These are phyloP conservation scores for Mycosphaerelloides madeirae DNA, from an alignment of 2,329 filamentous ascomycete species.

Conservation along the genomic window DNA sequence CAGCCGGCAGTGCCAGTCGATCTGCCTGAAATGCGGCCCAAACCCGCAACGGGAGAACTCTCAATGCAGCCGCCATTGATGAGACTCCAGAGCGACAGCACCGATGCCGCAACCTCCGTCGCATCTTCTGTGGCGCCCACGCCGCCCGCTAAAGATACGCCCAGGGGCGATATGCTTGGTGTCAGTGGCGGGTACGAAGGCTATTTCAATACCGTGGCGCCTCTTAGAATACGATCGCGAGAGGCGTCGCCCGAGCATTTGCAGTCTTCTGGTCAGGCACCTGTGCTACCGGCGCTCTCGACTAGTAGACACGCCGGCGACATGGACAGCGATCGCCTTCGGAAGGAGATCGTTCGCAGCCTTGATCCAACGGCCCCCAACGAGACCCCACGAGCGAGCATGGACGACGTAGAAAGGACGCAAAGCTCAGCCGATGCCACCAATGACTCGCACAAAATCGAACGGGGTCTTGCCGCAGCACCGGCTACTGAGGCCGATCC, in stretches of 20 bases:
- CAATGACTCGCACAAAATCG: constrained; percentile 19
- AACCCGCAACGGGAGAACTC: constrained; percentile 18
- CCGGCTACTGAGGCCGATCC: constrained; percentile 17
- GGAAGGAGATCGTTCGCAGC: constrained; percentile 70
- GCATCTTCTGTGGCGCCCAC: constrained; percentile 37
- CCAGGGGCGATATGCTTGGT: constrained; percentile 25
- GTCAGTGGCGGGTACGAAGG: constrained; percentile 3
- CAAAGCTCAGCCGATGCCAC: constrained; percentile 29
- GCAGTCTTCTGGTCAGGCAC: constrained; percentile 1
- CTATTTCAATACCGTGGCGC: constrained; percentile 21
- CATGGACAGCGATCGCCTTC: constrained; percentile 65
- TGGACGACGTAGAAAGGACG: constrained; percentile 21
- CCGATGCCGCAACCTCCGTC: constrained; percentile 17
- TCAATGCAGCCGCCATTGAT: constrained; percentile 13
- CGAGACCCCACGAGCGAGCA: constrained; percentile 7
- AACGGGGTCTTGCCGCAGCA: constrained; percentile 25
- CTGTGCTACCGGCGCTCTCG: constrained; percentile 7
- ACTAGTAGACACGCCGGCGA: constrained; percentile 41
- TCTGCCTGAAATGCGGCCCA: constrained; percentile 20
- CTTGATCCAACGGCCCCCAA: constrained; percentile 48
- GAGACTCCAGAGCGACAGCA: constrained; percentile 18
- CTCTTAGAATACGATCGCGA: constrained; percentile 15
- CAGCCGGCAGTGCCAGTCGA: constrained; percentile 23
- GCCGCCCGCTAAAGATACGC: constrained; percentile 44
- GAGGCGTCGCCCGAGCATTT: constrained; percentile 26